Evolutionary conservation across 1,139 yeast genomes (phyloP).

Genomic region (Debaryomycetaceae sp.): DNA sequence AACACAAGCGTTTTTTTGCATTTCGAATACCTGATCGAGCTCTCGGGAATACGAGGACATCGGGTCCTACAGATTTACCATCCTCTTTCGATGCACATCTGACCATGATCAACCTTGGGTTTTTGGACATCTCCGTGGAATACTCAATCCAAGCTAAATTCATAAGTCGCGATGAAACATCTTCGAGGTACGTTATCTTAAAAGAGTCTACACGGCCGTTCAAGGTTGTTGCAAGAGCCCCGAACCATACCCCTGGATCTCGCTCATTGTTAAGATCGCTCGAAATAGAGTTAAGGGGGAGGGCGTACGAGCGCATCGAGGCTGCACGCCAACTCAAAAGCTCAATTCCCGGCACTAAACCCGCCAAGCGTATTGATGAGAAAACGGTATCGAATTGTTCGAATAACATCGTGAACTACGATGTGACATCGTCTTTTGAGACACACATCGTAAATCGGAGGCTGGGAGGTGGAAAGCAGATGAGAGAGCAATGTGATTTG

Average conservation of each 20-base stretch:
- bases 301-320: conserved; percentile 2
- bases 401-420: too few species aligned
- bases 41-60: conserved; percentile 19
- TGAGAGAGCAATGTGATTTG: too few species aligned
- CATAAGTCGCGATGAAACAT: conserved; percentile 34
- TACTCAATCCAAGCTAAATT: conserved; percentile 41
- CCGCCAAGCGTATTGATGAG: too few species aligned
- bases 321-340: conserved; percentile 2
- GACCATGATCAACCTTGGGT: conserved; percentile 17
- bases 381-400: too few species aligned
- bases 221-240: conserved; percentile 16
- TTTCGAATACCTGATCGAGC: conserved; percentile 8
- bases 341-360: conserved; percentile 2
- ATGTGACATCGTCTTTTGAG: too few species aligned
- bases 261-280: background rate
- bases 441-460: too few species aligned
- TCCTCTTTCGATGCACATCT: conserved; percentile 30
- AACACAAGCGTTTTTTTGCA: conserved; percentile 26
- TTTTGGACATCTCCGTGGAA: conserved; percentile 27
- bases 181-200: conserved; percentile 39
- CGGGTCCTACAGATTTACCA: conserved; percentile 32
- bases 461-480: too few species aligned
- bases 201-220: conserved; percentile 17
- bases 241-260: background rate
- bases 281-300: background rate